Evolutionary conservation across 148 eudicot species (phyloP).

Genomic region (Camellia lanceoleosa): DNA sequence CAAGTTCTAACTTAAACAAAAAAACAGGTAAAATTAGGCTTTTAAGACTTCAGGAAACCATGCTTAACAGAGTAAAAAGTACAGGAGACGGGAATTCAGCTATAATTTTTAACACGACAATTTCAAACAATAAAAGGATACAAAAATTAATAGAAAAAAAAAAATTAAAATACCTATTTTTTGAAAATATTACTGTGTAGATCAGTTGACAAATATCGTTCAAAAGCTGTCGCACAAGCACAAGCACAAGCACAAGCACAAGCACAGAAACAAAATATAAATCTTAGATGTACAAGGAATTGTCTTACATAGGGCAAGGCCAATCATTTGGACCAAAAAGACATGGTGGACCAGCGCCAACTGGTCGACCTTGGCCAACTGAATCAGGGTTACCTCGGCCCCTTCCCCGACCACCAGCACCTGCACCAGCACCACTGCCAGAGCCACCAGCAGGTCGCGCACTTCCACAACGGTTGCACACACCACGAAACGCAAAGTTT

Average conservation of each 20-base stretch:
- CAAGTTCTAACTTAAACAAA: neutral
- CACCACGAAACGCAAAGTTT: slow-evolving; percentile 97
- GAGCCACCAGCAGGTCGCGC: slow-evolving; percentile 82
- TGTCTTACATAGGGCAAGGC: slow-evolving; percentile 95
- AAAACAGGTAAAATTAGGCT: neutral
- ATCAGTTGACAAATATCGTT: neutral
- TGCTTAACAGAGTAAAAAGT: neutral
- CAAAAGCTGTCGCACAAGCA: neutral
- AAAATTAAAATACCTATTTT: neutral
- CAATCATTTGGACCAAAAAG: slow-evolving; percentile 99
- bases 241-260: too few species aligned
- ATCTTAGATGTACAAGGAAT: neutral
- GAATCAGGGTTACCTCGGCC: slow-evolving; percentile 71
- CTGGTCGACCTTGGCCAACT: slow-evolving; percentile 52
- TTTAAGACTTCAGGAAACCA: neutral
- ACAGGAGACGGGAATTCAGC: neutral
- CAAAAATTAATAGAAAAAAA: neutral
- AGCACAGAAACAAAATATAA: neutral
- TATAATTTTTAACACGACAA: neutral
- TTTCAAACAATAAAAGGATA: neutral
- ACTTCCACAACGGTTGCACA: slow-evolving; percentile 98
- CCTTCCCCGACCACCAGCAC: slow-evolving; percentile 77
- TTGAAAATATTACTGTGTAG: neutral
- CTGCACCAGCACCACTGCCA: slow-evolving; percentile 62
- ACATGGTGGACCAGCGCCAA: slow-evolving; percentile 55